Conservation (phyloP, 2,329 filamentous ascomycete genomes). For the Hypoxylon sp. region DNA sequence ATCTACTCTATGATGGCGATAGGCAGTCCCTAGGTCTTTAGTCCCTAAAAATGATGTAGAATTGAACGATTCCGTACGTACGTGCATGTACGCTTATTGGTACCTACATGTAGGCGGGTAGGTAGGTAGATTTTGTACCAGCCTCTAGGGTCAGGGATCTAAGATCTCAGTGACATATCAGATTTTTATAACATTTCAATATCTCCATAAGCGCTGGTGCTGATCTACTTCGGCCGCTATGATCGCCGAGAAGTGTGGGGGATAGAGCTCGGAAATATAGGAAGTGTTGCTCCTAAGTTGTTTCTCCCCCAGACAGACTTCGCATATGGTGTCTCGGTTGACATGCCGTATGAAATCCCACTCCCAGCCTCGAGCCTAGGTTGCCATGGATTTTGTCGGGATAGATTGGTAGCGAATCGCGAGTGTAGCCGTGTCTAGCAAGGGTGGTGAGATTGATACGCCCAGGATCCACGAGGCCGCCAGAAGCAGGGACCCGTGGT, state of each 20-base stretch:
- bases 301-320: conserved; percentile 31
- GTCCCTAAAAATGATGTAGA: conserved; percentile 31
- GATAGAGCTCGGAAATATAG: conserved; percentile 4
- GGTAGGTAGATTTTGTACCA: conserved; percentile 31
- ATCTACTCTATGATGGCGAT: conserved; percentile 24
- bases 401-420: conserved; percentile 42
- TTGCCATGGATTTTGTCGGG: conserved; percentile 34
- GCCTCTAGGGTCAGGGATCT: conserved; percentile 42
- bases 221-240: conserved; percentile 11
- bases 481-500: conserved; percentile 46
- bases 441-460: conserved; percentile 40
- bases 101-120: too few species aligned
- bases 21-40: conserved; percentile 28
- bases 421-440: conserved; percentile 36
- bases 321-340: conserved; percentile 41
- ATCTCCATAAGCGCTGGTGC: not conserved
- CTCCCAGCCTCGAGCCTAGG: conserved; percentile 36
- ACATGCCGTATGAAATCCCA: conserved; percentile 11
- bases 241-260: conserved; percentile 12
- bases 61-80: conserved; percentile 31
- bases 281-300: conserved; percentile 1
- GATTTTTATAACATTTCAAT: conserved; percentile 22
- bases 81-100: conserved; percentile 30
- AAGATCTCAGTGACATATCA: conserved; percentile 41
- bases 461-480: conserved; percentile 38